Evolutionary conservation across 768 basidiomycete species (phyloP), one percentile per base, ranked within the genome.

Genomic region (Suillus variegatus): DNA sequence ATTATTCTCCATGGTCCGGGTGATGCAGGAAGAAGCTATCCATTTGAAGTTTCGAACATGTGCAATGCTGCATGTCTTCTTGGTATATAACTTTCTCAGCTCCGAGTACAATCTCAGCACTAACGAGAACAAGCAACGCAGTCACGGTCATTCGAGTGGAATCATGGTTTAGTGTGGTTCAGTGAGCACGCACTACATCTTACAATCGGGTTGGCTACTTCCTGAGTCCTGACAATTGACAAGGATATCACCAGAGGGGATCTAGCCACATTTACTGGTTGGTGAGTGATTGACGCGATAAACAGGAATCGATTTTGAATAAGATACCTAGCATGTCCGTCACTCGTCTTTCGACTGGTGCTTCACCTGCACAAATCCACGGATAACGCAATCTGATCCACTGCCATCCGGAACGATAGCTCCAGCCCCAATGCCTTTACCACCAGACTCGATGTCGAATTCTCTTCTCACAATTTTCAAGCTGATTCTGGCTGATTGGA

Each of bases 301-400:
- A 35, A 55, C 52, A 32, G 6, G 6, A 18, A 35, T 55, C 52
- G 52, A 55, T 55, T 32, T 12, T 55, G 32, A 20, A 35, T 12
- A 55, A 35, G 6, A 35, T 5, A 38, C 36, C 12, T 44, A 85
- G 85, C 67, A 75, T 85, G 18, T 83, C 85, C 6, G 78, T 85
- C 7, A 81, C 80, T 1, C 80, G 81, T 85, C 76, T 85, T 84
- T 14, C 84, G 85, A 16, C 78, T 87, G 3, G 83, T 86, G 79
- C 80, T 86, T 49, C 86, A 87, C 71, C 77, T 86, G 6, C 82
- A 86, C 67, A 72, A 79, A 72, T 78, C 73, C n/a, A 81, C 80
- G 6, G 49, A 66, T 12, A 1, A 12, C 6, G 62, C 56, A 20
- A 63, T 68, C 13, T 62, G 62, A 22, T 65, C 64, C 8, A n/a